Evolutionary conservation across 352 stramenopile genomes (phyloP).

Genomic region (Phytophthora uliginosa): DNA sequence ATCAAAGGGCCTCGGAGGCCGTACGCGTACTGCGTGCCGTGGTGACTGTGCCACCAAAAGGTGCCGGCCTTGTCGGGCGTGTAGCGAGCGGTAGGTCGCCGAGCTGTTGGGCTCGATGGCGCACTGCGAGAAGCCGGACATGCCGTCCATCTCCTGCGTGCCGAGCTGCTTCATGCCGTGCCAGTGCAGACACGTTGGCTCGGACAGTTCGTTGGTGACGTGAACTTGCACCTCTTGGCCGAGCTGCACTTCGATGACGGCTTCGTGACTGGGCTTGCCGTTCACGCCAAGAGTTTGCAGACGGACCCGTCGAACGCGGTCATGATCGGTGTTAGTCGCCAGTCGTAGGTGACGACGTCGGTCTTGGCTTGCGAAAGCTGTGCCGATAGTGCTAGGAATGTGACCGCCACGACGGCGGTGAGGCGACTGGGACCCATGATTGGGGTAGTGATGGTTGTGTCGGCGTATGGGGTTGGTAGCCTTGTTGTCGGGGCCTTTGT

Average conservation of each 20-base stretch:
- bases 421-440: background rate
- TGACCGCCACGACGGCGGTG: background rate
- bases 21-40: conserved; percentile 40
- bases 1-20: conserved; percentile 46
- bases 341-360: background rate
- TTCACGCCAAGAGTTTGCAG: background rate
- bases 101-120: conserved; percentile 16
- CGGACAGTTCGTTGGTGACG: background rate
- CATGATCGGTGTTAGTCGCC: background rate
- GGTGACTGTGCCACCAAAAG: conserved; percentile 51
- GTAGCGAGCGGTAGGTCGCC: conserved; percentile 39
- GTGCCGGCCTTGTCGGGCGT: conserved; percentile 43
- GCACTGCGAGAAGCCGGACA: background rate
- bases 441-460: background rate
- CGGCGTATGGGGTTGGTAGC: background rate
- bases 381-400: background rate
- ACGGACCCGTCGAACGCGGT: background rate
- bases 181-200: background rate
- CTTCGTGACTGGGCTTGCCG: background rate
- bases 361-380: background rate
- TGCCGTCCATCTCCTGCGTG: background rate
- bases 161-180: background rate
- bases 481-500: background rate
- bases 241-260: background rate
- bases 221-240: background rate